phyloP scores from a whole-genome alignment of 208 protist species.

The Leishmania tarentolae region DNA sequence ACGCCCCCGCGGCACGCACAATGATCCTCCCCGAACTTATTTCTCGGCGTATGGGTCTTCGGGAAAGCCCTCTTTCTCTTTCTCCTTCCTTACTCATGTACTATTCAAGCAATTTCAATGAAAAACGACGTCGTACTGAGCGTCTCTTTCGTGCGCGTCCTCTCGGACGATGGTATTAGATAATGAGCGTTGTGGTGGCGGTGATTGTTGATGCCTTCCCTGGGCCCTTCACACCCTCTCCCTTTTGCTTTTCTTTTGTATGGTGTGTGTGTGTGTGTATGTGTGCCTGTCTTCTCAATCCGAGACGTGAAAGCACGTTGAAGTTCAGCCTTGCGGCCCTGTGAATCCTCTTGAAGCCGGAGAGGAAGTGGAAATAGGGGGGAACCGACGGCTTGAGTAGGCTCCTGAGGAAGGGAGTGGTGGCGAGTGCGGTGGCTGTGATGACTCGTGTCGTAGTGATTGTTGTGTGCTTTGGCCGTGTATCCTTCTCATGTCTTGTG shows the following conservation, averaged over 20 bases:
- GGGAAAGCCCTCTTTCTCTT: neutral
- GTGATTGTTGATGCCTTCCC: neutral
- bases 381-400: neutral
- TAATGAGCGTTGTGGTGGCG: neutral
- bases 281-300: neutral
- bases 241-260: neutral
- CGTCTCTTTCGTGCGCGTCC: neutral
- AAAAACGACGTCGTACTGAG: neutral
- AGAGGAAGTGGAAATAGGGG: neutral
- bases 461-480: neutral
- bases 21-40: neutral
- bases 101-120: neutral
- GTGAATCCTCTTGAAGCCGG: neutral
- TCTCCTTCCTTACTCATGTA: neutral
- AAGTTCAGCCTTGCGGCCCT: neutral
- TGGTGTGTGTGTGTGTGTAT: neutral
- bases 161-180: neutral
- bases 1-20: neutral
- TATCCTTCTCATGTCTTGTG: neutral
- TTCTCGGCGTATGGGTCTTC: neutral
- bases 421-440: neutral
- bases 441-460: neutral
- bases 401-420: neutral
- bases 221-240: neutral
- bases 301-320: neutral